Conservation (phyloP, 129 eudicot species). For the Apium graveolens region DNA sequence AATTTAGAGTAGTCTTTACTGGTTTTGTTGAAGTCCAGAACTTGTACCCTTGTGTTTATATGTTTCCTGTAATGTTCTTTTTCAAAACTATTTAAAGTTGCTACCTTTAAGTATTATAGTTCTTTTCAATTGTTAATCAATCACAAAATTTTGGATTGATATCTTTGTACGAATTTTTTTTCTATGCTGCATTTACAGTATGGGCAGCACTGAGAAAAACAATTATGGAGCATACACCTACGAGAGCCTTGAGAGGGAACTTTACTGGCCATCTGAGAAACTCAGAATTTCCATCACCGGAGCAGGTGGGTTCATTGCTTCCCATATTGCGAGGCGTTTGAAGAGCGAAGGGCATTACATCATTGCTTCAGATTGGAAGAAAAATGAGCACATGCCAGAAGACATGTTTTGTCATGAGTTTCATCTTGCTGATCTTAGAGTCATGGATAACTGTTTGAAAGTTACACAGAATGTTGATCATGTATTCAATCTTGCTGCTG, state of each 20-base stretch:
- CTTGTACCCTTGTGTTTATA: too few species aligned
- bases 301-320: constrained; percentile 97
- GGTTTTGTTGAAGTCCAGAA: too few species aligned
- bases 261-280: constrained; percentile 93
- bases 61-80: too few species aligned
- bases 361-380: constrained; percentile 99
- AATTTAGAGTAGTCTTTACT: background rate
- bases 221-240: constrained; percentile 83
- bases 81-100: too few species aligned
- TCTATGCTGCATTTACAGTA: background rate
- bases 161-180: background rate
- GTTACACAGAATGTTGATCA: constrained; percentile 87
- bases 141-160: background rate
- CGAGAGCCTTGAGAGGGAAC: constrained; percentile 88
- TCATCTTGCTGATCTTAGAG: constrained; percentile 94
- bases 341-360: constrained; percentile 97
- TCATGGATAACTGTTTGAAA: constrained; percentile 95
- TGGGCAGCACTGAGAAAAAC: constrained; percentile 33
- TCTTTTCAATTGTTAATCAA: background rate
- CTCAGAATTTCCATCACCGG: constrained; percentile 88
- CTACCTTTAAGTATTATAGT: too few species aligned
- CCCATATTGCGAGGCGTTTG: constrained; percentile 94
- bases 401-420: constrained; percentile 98
- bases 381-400: constrained; percentile 97
- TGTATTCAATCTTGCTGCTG: constrained; percentile 97